Percentiles rank a stretch among this genome's conserved stretches.
Evolutionary conservation across 2,329 filamentous ascomycete species (phyloP).

Genomic region (Aspergillus floridensis): DNA sequence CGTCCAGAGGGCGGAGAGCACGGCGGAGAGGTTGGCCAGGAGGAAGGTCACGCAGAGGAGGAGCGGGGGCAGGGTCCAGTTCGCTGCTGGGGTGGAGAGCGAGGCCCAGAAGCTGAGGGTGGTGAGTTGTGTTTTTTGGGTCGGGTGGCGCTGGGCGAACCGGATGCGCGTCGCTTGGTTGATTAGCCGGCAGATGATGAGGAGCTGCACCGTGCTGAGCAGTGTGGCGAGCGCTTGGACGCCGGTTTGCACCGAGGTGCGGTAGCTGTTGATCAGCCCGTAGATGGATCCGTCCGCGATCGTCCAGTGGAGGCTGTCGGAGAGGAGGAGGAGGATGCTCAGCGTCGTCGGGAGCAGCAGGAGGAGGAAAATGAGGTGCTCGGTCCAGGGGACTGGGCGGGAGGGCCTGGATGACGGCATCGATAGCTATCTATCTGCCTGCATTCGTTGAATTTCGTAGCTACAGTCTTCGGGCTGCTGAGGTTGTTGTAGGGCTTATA

Average conservation of each 20-base stretch:
- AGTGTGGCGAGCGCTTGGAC: neutral
- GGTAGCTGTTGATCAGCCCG: neutral
- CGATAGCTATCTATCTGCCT: neutral
- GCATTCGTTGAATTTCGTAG: too few relatives aligned
- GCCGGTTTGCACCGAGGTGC: neutral
- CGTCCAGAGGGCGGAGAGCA: conserved; percentile 1
- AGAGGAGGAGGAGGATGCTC: neutral
- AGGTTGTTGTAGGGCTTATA: too few relatives aligned
- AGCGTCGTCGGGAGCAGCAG: neutral
- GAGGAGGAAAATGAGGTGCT: neutral
- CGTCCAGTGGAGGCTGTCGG: neutral
- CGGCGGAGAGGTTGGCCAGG: neutral
- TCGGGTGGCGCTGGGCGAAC: neutral
- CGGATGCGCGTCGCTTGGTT: neutral
- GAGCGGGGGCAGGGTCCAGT: neutral
- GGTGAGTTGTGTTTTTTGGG: neutral
- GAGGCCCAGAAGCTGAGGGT: neutral
- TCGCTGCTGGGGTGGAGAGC: neutral
- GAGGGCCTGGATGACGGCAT: neutral
- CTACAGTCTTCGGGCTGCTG: too few relatives aligned
- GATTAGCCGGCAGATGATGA: neutral
- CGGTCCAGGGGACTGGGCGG: neutral
- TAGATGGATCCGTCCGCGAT: neutral
- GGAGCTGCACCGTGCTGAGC: neutral
- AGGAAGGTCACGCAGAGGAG: neutral